phyloP scores from a whole-genome alignment of 345 rosid genomes.

The Dimocarpus longan region DNA sequence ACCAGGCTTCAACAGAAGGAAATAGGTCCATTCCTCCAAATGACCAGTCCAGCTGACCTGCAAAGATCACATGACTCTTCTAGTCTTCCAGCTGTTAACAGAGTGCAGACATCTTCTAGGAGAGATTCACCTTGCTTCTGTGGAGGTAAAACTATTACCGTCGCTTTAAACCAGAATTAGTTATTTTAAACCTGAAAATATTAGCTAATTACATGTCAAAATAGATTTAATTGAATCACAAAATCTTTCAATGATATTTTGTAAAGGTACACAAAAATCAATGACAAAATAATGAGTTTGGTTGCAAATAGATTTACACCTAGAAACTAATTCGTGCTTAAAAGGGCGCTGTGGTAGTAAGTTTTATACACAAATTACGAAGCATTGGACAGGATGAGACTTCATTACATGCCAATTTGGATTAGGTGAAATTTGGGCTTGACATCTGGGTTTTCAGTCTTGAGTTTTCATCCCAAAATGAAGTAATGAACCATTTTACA shows the following conservation, averaged over 20 bases:
- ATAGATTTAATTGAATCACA: neutral
- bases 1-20: slow-evolving; percentile 78
- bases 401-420: no score
- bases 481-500: no score
- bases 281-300: neutral
- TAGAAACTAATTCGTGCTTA: neutral
- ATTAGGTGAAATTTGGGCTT: no score
- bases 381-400: no score
- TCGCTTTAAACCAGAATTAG: slow-evolving; percentile 5
- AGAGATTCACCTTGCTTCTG: slow-evolving; percentile 97
- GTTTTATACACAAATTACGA: neutral
- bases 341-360: neutral
- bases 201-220: neutral
- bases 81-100: slow-evolving; percentile 90
- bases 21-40: slow-evolving; percentile 80
- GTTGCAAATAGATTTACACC: neutral
- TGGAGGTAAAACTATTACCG: slow-evolving; percentile 23
- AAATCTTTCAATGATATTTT: neutral
- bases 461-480: no score
- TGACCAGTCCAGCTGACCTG: slow-evolving; percentile 91
- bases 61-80: slow-evolving; percentile 92
- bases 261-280: neutral
- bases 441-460: no score
- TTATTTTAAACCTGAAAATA: neutral
- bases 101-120: slow-evolving; percentile 93